Evolutionary conservation across 306 rosid species (phyloP).

Genomic region (Medicago lupulina): DNA sequence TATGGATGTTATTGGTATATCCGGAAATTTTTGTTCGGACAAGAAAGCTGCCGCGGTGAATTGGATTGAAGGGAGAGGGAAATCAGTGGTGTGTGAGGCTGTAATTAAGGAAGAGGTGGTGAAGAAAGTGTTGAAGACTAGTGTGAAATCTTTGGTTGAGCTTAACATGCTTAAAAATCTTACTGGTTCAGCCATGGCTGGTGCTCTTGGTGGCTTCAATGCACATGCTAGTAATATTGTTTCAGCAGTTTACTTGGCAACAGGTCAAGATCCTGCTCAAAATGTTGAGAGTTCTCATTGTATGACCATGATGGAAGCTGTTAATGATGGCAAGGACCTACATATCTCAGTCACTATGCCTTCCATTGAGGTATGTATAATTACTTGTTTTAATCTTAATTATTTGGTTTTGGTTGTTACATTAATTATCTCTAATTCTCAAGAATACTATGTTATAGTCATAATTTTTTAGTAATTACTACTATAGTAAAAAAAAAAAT

Average conservation of each 20-base stretch:
- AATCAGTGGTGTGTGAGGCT: slow-evolving; percentile 88
- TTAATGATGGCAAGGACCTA: slow-evolving; percentile 80
- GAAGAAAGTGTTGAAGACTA: slow-evolving; percentile 80
- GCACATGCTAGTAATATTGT: slow-evolving; percentile 96
- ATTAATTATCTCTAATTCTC: neutral
- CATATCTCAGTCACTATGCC: slow-evolving; percentile 96
- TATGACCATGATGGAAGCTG: slow-evolving; percentile 90
- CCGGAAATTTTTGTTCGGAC: slow-evolving; percentile 90
- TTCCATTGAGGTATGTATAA: slow-evolving; percentile 77
- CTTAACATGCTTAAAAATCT: slow-evolving; percentile 97
- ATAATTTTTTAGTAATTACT: neutral
- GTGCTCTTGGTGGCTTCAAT: slow-evolving; percentile 95
- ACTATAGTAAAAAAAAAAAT: neutral
- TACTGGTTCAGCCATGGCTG: slow-evolving; percentile 87
- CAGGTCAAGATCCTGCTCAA: slow-evolving; percentile 98
- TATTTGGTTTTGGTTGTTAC: neutral
- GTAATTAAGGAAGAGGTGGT: slow-evolving; percentile 77
- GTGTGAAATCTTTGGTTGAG: slow-evolving; percentile 74
- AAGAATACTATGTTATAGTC: too few species aligned
- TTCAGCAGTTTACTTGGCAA: slow-evolving; percentile 78
- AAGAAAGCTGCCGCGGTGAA: slow-evolving; percentile 92
- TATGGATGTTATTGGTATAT: slow-evolving; percentile 93
- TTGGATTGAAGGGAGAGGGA: slow-evolving; percentile 96
- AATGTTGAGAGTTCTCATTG: slow-evolving; percentile 93
- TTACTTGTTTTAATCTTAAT: neutral